A percentile compares a stretch with the other conserved stretches of the same genome.
Evolutionary conservation across 192 early-diverging fungal species (phyloP).

Genomic region (Backusella sp.): DNA sequence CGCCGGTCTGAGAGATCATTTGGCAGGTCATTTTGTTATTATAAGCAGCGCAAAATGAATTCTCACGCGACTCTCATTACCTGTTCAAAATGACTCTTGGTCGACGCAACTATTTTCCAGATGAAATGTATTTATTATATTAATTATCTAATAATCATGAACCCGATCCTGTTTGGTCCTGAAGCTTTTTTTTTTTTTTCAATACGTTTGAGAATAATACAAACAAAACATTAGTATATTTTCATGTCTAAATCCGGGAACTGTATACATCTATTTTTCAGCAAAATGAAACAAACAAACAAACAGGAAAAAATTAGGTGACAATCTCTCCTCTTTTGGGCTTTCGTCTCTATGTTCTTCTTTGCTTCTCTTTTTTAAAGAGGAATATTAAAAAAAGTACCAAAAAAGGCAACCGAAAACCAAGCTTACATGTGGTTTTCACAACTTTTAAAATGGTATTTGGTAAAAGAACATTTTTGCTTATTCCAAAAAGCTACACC

Average conservation of each 20-base stretch:
- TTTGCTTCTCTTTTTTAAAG: neutral
- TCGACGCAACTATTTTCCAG: too few species aligned
- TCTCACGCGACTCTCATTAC: too few species aligned
- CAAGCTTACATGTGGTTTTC: constrained; percentile 1
- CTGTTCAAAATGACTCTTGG: too few species aligned
- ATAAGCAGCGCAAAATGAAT: too few species aligned
- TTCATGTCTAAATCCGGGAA: neutral
- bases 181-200: neutral
- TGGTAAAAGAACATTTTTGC: neutral
- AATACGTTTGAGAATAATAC: neutral
- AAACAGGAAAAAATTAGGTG: neutral
- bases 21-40: too few species aligned
- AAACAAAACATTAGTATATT: neutral
- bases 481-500: neutral
- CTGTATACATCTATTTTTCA: too few species aligned
- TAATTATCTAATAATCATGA: neutral
- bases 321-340: neutral
- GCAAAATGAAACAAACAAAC: neutral
- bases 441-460: neutral
- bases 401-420: neutral
- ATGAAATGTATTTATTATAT: neutral
- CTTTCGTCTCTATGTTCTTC: neutral
- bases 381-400: neutral
- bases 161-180: neutral
- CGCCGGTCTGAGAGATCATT: too few species aligned